Percentiles rank a stretch among this genome's conserved stretches.
Conservation (phyloP, 2,329 filamentous ascomycete genomes). For the Xylaria sp. region DNA sequence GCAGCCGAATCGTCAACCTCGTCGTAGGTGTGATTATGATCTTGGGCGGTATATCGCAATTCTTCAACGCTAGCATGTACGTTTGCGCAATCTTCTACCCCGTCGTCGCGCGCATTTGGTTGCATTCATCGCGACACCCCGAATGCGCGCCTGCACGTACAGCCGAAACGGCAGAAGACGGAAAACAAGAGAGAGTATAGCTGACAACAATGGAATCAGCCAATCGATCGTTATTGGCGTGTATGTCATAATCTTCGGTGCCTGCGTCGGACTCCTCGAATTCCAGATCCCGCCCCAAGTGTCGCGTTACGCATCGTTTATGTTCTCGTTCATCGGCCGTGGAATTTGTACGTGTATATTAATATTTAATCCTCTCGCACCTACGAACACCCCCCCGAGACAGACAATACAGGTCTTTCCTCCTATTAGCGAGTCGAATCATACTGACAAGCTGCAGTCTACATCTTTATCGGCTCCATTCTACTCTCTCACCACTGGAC, state of each 20-base stretch:
- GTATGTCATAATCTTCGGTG: conserved; percentile 92
- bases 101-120: neutral
- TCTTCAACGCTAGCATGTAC: conserved; percentile 72
- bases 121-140: neutral
- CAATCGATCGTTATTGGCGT: conserved; percentile 80
- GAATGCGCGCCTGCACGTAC: neutral
- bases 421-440: neutral
- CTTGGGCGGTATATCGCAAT: conserved; percentile 81
- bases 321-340: conserved; percentile 96
- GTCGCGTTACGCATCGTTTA: conserved; percentile 93
- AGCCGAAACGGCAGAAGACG: no score
- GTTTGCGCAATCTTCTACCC: conserved; percentile 54
- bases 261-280: conserved; percentile 81
- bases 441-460: conserved; percentile 69
- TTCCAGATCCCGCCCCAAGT: conserved; percentile 96
- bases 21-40: conserved; percentile 87
- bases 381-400: neutral
- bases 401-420: neutral
- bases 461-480: conserved; percentile 92
- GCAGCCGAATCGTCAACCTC: conserved; percentile 93
- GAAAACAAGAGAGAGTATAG: neutral
- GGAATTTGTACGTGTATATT: conserved; percentile 80
- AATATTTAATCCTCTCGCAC: neutral
- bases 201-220: conserved; percentile 55
- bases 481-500: conserved; percentile 75